Percentiles rank a stretch among this genome's conserved stretches.
Conservation (phyloP, 306 rosid genomes). For the Rubus idaeus region DNA sequence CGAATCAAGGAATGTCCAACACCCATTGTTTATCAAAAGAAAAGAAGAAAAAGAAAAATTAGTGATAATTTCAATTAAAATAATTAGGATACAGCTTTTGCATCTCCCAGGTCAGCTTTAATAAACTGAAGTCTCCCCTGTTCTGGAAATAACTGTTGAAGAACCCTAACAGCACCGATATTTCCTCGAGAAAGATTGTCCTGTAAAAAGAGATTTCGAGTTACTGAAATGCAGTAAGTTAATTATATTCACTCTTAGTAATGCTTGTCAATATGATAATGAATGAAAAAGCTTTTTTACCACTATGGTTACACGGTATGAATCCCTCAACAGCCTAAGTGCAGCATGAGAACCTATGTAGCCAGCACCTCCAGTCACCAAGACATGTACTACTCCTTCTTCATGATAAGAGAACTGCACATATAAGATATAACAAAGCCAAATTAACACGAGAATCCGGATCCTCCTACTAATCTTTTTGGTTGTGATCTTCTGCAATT, state of each 20-base stretch:
- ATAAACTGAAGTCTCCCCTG: constrained; percentile 90
- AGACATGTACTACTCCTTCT: constrained; percentile 75
- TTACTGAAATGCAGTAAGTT: not conserved
- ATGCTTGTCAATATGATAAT: not conserved
- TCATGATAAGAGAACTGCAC: constrained; percentile 60
- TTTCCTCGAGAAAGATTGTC: constrained; percentile 94
- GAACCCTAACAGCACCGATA: constrained; percentile 77
- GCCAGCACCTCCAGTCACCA: constrained; percentile 98
- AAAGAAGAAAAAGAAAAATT: constrained; percentile 18
- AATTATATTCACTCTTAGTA: not conserved
- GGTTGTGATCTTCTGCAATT: not conserved
- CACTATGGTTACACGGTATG: constrained; percentile 86
- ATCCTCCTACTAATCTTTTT: not conserved
- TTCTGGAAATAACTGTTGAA: constrained; percentile 68
- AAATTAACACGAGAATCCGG: not conserved
- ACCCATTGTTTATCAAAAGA: not conserved
- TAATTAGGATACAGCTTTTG: constrained; percentile 64
- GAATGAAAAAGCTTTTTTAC: constrained; percentile 32
- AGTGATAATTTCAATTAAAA: not conserved
- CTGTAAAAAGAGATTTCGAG: constrained; percentile 23
- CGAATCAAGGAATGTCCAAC: constrained; percentile 48
- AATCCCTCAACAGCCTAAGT: constrained; percentile 69
- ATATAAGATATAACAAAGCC: constrained; percentile 1
- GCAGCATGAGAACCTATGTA: constrained; percentile 95
- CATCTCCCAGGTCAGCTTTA: constrained; percentile 88